Evolutionary conservation across 192 early-diverging fungal genomes (phyloP).

Genomic region (Mortierella hygrophila): DNA sequence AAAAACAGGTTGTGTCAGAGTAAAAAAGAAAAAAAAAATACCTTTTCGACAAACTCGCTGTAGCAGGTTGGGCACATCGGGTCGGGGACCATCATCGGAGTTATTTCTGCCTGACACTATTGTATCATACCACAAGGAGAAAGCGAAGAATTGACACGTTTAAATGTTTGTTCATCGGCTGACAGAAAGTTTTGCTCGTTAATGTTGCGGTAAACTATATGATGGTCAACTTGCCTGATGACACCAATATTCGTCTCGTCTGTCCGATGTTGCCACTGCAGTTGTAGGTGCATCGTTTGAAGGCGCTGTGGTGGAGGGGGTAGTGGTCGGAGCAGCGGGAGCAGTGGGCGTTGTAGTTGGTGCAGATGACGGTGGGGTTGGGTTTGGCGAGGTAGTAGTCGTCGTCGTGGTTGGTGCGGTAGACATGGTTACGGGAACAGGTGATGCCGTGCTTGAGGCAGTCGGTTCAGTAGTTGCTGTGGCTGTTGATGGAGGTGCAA

Average conservation of each 20-base stretch:
- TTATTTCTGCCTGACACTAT: slow-evolving; percentile 49
- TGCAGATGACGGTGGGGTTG: not conserved
- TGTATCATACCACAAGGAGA: not conserved
- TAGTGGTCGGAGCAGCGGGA: not conserved
- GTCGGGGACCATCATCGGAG: slow-evolving; percentile 75
- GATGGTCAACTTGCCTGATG: slow-evolving; percentile 19
- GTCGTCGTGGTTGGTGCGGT: not conserved
- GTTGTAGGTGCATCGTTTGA: not conserved
- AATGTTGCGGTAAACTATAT: not conserved
- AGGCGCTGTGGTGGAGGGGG: not conserved
- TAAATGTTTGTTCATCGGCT: not conserved
- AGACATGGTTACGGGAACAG: not conserved
- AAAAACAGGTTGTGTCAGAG: not conserved
- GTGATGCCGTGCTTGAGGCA: not conserved
- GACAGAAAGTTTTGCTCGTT: not conserved
- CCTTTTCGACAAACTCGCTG: slow-evolving; percentile 89
- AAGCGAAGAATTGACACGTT: not conserved
- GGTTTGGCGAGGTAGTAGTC: not conserved
- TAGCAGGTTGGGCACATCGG: slow-evolving; percentile 85
- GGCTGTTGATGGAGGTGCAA: not conserved
- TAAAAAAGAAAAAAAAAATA: slow-evolving; percentile 36
- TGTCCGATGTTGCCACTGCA: not conserved
- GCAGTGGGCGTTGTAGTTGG: not conserved
- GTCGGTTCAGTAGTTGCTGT: not conserved
- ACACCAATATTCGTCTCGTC: slow-evolving; percentile 22